These are phyloP conservation scores for Dothistroma pini DNA, from an alignment of 2,329 filamentous ascomycete genomes.

Conservation along the genomic window DNA sequence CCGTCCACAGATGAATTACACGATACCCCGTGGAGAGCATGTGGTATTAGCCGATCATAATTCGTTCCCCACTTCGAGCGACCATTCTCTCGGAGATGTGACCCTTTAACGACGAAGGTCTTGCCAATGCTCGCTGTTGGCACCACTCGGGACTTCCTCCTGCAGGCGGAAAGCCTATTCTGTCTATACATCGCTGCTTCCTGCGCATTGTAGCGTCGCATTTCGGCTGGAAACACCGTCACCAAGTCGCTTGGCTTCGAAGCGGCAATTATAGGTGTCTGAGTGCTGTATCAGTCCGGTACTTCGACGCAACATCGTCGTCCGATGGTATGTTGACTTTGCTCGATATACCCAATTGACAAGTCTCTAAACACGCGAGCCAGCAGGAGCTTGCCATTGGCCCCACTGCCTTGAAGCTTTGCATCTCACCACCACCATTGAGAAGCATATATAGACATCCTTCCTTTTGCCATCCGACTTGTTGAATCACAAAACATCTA, in stretches of 20 bases:
- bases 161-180: neutral
- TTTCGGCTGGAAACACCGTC: constrained; percentile 6
- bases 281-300: neutral
- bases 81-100: constrained; percentile 2
- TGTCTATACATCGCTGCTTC: neutral
- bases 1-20: neutral
- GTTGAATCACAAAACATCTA: neutral
- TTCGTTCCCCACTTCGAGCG: neutral
- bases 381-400: neutral
- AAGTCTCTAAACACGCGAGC: neutral
- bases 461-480: neutral
- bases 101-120: neutral
- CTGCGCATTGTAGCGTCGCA: neutral
- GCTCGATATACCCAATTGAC: neutral
- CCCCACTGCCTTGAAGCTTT: neutral
- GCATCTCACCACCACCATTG: neutral
- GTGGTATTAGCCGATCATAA: neutral
- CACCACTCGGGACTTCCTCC: neutral
- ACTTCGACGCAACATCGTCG: neutral
- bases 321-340: neutral
- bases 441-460: neutral
- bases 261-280: constrained; percentile 1
- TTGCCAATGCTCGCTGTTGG: neutral
- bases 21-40: neutral
- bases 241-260: neutral